A percentile compares a stretch with the other conserved stretches of the same genome.
Evolutionary conservation across 2,329 filamentous ascomycete species (phyloP).

Genomic region (Colletotrichum gigasporum): DNA sequence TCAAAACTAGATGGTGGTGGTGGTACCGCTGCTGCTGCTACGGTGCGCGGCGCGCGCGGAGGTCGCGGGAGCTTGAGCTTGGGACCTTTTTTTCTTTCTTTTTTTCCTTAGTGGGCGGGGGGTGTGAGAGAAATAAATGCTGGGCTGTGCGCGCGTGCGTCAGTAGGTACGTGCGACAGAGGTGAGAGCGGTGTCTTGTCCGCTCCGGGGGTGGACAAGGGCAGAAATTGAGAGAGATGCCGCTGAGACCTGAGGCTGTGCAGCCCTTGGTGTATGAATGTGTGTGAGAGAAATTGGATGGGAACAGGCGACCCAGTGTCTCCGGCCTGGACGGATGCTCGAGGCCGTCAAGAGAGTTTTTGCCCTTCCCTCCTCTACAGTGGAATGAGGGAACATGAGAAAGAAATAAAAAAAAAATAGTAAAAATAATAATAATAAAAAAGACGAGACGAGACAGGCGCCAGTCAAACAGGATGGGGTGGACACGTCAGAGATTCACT

Average conservation of each 20-base stretch:
- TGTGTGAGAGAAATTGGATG: slow-evolving; percentile 31
- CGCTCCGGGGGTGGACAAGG: slow-evolving; percentile 28
- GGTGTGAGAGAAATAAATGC: slow-evolving; percentile 16
- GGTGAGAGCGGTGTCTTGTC: slow-evolving; percentile 29
- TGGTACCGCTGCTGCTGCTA: slow-evolving; percentile 6
- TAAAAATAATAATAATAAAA: slow-evolving; percentile 15
- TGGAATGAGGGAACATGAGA: slow-evolving; percentile 11
- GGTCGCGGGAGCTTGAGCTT: slow-evolving; percentile 29
- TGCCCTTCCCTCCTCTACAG: neutral
- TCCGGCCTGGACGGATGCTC: slow-evolving; percentile 14
- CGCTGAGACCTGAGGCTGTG: slow-evolving; percentile 30
- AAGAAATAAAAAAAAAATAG: neutral
- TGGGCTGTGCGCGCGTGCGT: slow-evolving; percentile 31
- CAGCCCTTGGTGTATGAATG: slow-evolving; percentile 28
- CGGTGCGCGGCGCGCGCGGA: slow-evolving; percentile 21
- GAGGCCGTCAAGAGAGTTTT: slow-evolving; percentile 18
- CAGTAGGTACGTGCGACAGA: slow-evolving; percentile 31
- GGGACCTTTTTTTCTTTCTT: slow-evolving; percentile 7
- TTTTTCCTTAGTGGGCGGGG: slow-evolving; percentile 1
- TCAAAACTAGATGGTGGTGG: slow-evolving; percentile 9
- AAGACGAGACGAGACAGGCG: slow-evolving; percentile 28
- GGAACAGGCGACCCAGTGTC: slow-evolving; percentile 21
- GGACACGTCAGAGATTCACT: neutral
- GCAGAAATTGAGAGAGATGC: slow-evolving; percentile 30
- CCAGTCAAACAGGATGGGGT: neutral